Evolutionary conservation across 176 grass and related monocot species (phyloP), one percentile per base, ranked within the genome.

Genomic region (Phoenix roebelenii): DNA sequence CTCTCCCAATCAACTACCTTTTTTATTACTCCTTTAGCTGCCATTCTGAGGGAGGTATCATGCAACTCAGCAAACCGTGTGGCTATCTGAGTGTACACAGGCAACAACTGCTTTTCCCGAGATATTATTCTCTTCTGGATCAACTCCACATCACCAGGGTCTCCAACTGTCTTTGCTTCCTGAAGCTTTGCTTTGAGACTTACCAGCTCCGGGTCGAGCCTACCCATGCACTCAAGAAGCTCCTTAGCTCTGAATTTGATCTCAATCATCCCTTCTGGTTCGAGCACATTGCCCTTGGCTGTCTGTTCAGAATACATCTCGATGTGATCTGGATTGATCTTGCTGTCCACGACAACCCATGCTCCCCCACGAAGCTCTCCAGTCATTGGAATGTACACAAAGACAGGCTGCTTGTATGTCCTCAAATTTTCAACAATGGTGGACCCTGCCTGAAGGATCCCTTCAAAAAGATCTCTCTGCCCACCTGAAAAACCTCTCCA

Each of bases 291-390:
- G 15, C 92, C 92, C 66, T 82, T 97, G 16, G 92, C 84, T 28
- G 78, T 88, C 73, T 78, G 72, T 67, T 97, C 92, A 0, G 92
- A 81, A 75, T 91, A 97, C 92, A 97, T 97, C 78, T 97, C 92
- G 58, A 97, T 91, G 63, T 85, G 84, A 14, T 97, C 92, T 0
- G 92, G 85, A 75, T 97, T 97, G 64, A 97, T 97, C 72, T 97
- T 97, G 78, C 92, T 97, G 79, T 97, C 92, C 23, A 97, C 87
- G 72, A 97, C 92, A 73, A 97, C 92, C 92, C 92, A 97, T 58
- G 92, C 92, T 10, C 92, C 92, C 52, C 92, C 92, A 5, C 92
- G 81, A 20, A 97, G 79, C 69, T 97, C 92, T 70, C 92, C 92
- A 49, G 72, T 70, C 87, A 85, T 88, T 30, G 92, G 92, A 55